Base-by-base conservation (phyloP, 2,329 filamentous ascomycete species). In the Coleophoma crateriformis region DNA sequence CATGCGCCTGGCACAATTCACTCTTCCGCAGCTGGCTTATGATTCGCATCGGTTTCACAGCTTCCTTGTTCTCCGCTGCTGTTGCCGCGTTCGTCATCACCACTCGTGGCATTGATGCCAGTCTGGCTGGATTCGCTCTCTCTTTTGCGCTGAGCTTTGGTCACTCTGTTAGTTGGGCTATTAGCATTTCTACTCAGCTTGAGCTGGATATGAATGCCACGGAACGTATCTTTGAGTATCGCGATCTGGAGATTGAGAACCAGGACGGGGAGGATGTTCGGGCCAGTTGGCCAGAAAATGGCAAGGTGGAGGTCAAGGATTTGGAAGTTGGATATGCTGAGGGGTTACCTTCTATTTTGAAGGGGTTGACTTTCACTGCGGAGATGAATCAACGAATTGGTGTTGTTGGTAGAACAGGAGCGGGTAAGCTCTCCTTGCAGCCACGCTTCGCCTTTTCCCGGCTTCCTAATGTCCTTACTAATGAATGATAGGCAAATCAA, bases 141-240 rank as follows among this genome's bases (percentile, higher is more conserved):
- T 80, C 82, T 2, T 90, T 90, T 66, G 79, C 85, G 0, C 70
- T 90, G 37, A 79, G 85, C 49, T 87, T 88, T 61, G 78, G 82
- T 0, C 68, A 69, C 20, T 73, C 75, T 13, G 77, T 89, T 52
- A 75, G 82, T 44, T 84, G 77, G 76, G 75, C 78, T 0, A 75
- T 89, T 27, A 75, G 83, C 3, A 70, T 81, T 43, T 88, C 87
- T 62, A 77, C 85, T 1, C 81, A 78, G 51, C 70, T 88, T 22
- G 87, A 91, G 62, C 69, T 90, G 8, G 80, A 87, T 60, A 89
- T 90, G 84, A 90, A 90, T 60, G 79, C 85, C 0, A 81, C 82
- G 0, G 87, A 90, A 67, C 76, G 87, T 40, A 80, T 91, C 17
- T 71, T 88, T 7, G 87, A 90, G 63, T 91, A 90, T 63, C 77